phyloP scores from a whole-genome alignment of 768 basidiomycete genomes.

The Tylopilus plumbeoviolaceoides region DNA sequence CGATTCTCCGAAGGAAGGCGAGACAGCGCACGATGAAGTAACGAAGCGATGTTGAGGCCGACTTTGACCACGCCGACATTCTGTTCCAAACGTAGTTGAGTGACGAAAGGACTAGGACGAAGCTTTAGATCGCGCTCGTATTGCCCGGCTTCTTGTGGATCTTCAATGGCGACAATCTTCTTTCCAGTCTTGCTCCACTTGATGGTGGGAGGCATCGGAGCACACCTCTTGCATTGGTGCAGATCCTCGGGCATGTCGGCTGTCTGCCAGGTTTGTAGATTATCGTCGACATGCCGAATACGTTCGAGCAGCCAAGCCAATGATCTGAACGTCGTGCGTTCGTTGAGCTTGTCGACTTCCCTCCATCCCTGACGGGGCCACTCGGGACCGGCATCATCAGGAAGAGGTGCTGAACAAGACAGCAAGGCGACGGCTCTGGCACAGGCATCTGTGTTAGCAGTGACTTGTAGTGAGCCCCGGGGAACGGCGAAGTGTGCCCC shows the following conservation, averaged over 20 bases:
- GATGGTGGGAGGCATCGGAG: conserved; percentile 71
- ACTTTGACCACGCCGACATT: conserved; percentile 71
- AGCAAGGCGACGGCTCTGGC: conserved; percentile 73
- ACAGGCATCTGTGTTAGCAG: conserved; percentile 60
- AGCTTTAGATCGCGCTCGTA: conserved; percentile 87
- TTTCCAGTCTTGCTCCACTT: conserved; percentile 67
- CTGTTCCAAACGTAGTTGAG: conserved; percentile 68
- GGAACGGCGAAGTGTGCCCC: conserved; percentile 70
- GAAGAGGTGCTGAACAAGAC: conserved; percentile 69
- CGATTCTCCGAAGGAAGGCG: conserved; percentile 63
- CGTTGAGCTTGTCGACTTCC: conserved; percentile 84
- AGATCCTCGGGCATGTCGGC: conserved; percentile 43
- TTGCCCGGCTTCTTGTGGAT: conserved; percentile 79
- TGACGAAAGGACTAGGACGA: conserved; percentile 82
- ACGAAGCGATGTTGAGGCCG: conserved; percentile 82
- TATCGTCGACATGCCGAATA: conserved; percentile 67
- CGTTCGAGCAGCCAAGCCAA: conserved; percentile 88
- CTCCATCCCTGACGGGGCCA: conserved; percentile 76
- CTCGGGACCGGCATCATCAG: conserved; percentile 64
- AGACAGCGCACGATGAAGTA: conserved; percentile 82
- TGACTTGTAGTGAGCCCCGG: conserved; percentile 44
- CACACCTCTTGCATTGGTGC: conserved; percentile 72
- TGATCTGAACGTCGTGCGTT: conserved; percentile 74
- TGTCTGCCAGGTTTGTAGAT: conserved; percentile 64
- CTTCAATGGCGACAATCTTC: conserved; percentile 67